Evolutionary conservation across 2,329 filamentous ascomycete species (phyloP), one percentile per base, ranked within the genome.

Genomic region (Hyphodiscus sp.): DNA sequence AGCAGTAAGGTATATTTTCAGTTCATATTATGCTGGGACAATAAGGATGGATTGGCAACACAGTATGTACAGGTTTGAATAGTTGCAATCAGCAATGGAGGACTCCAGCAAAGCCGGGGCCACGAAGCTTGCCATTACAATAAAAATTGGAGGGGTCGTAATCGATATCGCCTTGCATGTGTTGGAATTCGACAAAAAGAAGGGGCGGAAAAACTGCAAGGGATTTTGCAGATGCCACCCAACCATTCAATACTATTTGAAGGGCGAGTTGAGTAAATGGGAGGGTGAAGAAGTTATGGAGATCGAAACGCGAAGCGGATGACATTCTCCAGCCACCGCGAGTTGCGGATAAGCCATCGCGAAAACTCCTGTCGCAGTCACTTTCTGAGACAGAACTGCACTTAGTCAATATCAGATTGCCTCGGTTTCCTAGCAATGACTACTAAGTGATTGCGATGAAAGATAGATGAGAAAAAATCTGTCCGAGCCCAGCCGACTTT

Each of bases 281-380:
- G 29, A 41, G 47, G 16, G 41, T 50, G 30, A 52, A 20, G 51
- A 30, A 30, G 29, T 33, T 13, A 47, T 51, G 51, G 51, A 50
- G 51, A 44, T 51, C 42, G 26, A 52, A 42, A 56, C 55, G 41
- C 43, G 33, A 8, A 38, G 33, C 33, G 33, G 52, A 56, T 59
- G 44, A 49, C 58, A 45, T 48, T 55, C 45, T 30, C 56, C 58
- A 58, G 50, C 58, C 58, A 55, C 52, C 47, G 13, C 29, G 30
- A 29, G 41, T 20, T 41, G 45, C 33, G 26, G 20, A n/a, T 2
- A 38, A 38, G 16, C 11, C 33, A 38, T 38, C 33, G 16, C 33
- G 16, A n/a, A 38, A 38, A 38, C 33, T 45, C 20, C 43, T 20
- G 23, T 45, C 20, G 43, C 23, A 41, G 43, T 26, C 4, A 33